Evolutionary conservation across 148 eudicot species (phyloP).

Genomic region (Diospyros kaki): DNA sequence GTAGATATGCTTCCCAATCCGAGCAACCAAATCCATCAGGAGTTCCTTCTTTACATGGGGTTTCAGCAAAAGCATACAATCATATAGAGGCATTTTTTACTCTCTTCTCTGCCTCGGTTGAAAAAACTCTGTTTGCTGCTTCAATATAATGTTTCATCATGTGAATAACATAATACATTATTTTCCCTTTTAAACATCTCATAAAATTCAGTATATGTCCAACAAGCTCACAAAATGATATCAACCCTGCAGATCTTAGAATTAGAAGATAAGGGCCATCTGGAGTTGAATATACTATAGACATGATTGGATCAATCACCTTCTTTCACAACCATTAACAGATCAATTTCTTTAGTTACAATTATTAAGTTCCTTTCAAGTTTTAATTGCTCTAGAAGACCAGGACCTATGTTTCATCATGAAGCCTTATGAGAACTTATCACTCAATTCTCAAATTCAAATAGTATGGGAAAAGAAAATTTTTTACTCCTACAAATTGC

Average conservation of each 20-base stretch:
- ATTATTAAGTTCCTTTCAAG: too few relatives aligned
- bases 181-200: not conserved
- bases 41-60: constrained; percentile 45
- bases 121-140: constrained; percentile 9
- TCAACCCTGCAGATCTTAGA: not conserved
- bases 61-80: constrained; percentile 85
- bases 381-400: too few relatives aligned
- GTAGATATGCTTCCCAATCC: constrained; percentile 74
- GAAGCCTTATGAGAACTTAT: too few relatives aligned
- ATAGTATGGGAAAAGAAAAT: too few relatives aligned
- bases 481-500: too few relatives aligned
- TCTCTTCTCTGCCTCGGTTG: not conserved
- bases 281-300: not conserved
- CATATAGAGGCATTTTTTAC: constrained; percentile 78
- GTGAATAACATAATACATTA: not conserved
- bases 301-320: too few relatives aligned
- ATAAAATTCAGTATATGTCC: not conserved
- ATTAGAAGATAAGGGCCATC: not conserved
- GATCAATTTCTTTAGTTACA: too few relatives aligned
- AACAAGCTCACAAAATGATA: not conserved
- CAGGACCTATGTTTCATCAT: too few relatives aligned
- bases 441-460: too few relatives aligned
- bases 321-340: too few relatives aligned
- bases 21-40: constrained; percentile 53
- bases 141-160: not conserved